A percentile compares a stretch with the other conserved stretches of the same genome.
phyloP scores from a whole-genome alignment of 202 grass and related monocot species.

The Alloteropsis angusta region DNA sequence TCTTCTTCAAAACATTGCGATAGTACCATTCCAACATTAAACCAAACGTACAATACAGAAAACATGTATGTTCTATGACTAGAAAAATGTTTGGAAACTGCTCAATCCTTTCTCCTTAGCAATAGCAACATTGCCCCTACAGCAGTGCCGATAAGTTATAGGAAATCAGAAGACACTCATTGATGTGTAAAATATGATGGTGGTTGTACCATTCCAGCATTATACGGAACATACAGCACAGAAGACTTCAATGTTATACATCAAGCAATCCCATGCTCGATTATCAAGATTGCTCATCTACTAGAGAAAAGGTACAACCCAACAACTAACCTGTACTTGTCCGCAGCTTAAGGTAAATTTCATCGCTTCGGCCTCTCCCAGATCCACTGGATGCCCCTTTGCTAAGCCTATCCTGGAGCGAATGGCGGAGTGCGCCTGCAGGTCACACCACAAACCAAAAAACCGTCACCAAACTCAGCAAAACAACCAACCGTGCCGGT shows the following conservation, averaged over 20 bases:
- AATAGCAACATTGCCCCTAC: neutral
- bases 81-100: neutral
- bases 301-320: neutral
- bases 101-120: neutral
- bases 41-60: slow-evolving; percentile 1
- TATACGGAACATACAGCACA: neutral
- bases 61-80: neutral
- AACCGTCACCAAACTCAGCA: slow-evolving; percentile 25
- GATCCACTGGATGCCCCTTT: slow-evolving; percentile 57
- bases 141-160: neutral
- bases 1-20: neutral
- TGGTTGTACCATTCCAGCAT: neutral
- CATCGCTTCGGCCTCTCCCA: slow-evolving; percentile 58
- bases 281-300: slow-evolving; percentile 14
- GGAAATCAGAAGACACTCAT: neutral
- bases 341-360: slow-evolving; percentile 91
- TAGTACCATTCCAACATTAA: neutral
- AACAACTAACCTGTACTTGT: slow-evolving; percentile 79
- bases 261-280: neutral
- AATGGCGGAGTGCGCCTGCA: slow-evolving; percentile 95
- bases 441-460: slow-evolving; percentile 9
- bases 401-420: slow-evolving; percentile 84
- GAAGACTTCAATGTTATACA: neutral
- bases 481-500: slow-evolving; percentile 23
- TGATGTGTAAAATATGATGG: neutral